Evolutionary conservation across 495 filamentous ascomycete genomes (phyloP), one percentile per base, ranked within the genome.

Genomic region (Penicillium flavigenum): DNA sequence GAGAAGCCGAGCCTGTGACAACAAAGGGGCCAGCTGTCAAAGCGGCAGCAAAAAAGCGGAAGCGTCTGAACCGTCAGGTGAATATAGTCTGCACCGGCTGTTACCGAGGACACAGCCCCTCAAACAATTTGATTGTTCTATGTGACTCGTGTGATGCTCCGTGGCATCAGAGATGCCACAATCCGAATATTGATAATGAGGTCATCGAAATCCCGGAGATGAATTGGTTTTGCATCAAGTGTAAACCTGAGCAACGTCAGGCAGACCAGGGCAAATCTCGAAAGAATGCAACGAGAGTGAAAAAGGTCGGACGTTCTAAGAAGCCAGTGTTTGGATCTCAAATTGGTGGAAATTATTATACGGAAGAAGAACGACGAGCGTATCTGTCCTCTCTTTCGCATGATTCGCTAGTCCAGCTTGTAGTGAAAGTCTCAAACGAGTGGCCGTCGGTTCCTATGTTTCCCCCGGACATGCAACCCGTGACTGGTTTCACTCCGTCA

Each of bases 101-200:
- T 72, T 81, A 86, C 47, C 79, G 94, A 41, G 85, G 89, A 9
- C 83, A 90, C 49, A 89, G 86, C 54, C 88, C 91, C 0, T 68
- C 78, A 17, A 84, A 68, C 56, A 98, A 98, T 70, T 81, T 85
- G 75, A 96, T 98, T 54, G 94, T 98, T 8, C 94, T 96, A 68
- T 98, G 94, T 73, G 92, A 96, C 70, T 87, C 85, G 12, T 98
- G 94, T 76, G 92, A 94, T 66, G 79, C 78, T 11, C 83, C 87
- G 16, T 98, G 92, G 84, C 94, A 98, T 70, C 92, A 96, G 71
- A 81, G 82, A 59, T 98, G 94, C 64, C 92, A 97, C 70, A 84
- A 94, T 61, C 92, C 94, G 1, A 81, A 81, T 5, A 92, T 98
- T 60, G 76, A 79, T 8, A 81, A 86, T 57, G 82, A 89, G 11